Conservation (phyloP, 805 yeast species). For the Scheffersomyces coipomensis region DNA sequence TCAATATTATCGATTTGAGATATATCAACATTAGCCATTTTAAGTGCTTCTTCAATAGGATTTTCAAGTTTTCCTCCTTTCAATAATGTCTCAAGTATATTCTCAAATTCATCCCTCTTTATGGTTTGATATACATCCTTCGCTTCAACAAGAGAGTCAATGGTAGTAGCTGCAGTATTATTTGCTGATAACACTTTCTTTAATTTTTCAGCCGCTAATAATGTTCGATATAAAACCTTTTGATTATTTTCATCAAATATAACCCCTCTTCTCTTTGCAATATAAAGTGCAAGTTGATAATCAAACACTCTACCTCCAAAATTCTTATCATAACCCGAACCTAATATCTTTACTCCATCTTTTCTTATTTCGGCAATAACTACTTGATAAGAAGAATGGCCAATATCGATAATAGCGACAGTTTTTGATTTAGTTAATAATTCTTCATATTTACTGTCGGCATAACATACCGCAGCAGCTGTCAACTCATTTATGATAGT, state of each 20-base stretch:
- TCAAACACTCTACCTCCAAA: slow-evolving; percentile 99
- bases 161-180: slow-evolving; percentile 87
- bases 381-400: slow-evolving; percentile 93
- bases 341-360: slow-evolving; percentile 92
- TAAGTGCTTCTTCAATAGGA: slow-evolving; percentile 81
- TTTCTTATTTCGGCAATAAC: slow-evolving; percentile 87
- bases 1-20: slow-evolving; percentile 88
- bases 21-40: slow-evolving; percentile 68
- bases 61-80: slow-evolving; percentile 68
- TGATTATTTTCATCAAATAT: slow-evolving; percentile 85
- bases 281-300: slow-evolving; percentile 89
- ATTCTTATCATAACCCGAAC: slow-evolving; percentile 89
- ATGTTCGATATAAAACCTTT: slow-evolving; percentile 91
- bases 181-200: slow-evolving; percentile 97
- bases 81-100: too few relatives aligned
- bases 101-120: slow-evolving; percentile 91
- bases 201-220: slow-evolving; percentile 86
- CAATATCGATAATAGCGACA: slow-evolving; percentile 93
- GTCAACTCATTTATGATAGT: slow-evolving; percentile 96
- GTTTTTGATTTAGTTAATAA: slow-evolving; percentile 91
- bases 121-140: slow-evolving; percentile 89
- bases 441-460: slow-evolving; percentile 91
- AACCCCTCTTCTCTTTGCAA: slow-evolving; percentile 87
- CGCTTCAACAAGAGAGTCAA: slow-evolving; percentile 97
- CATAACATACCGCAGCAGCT: slow-evolving; percentile 98